phyloP scores from a whole-genome alignment of 805 yeast genomes.

The Suhomyces sp. region DNA sequence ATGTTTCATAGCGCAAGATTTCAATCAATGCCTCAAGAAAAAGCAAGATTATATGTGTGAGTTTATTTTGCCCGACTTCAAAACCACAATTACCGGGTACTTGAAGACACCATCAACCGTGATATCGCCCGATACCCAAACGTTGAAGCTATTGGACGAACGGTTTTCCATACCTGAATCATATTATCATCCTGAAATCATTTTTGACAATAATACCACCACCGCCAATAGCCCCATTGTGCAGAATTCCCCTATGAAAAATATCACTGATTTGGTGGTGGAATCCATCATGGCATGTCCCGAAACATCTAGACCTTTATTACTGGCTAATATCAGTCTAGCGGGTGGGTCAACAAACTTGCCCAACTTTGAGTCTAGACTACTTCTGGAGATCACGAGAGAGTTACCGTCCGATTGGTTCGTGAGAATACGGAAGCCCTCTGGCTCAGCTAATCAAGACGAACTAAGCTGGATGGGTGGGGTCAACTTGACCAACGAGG shows the following conservation, averaged over 20 bases:
- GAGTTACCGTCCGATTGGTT: constrained; percentile 73
- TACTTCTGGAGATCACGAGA: constrained; percentile 58
- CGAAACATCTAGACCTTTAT: constrained; percentile 65
- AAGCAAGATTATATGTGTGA: constrained; percentile 46
- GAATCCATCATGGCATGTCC: constrained; percentile 72
- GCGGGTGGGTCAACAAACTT: constrained; percentile 81
- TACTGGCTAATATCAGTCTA: constrained; percentile 74
- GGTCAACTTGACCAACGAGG: constrained; percentile 30
- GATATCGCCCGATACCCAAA: constrained; percentile 49
- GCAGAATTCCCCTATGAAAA: constrained; percentile 54
- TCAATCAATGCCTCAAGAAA: constrained; percentile 43
- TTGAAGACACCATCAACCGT: constrained; percentile 36
- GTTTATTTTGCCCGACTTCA: constrained; percentile 85
- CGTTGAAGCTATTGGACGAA: constrained; percentile 72
- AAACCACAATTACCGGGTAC: constrained; percentile 75
- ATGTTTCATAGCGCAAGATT: constrained; percentile 65
- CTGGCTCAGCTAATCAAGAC: constrained; percentile 19
- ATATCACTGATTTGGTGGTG: constrained; percentile 73
- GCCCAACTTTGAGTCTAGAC: constrained; percentile 62
- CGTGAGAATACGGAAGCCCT: constrained; percentile 39
- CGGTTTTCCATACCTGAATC: constrained; percentile 86
- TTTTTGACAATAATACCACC: constrained; percentile 33
- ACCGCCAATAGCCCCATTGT: constrained; percentile 28
- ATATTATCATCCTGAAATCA: constrained; percentile 77
- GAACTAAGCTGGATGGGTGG: constrained; percentile 41